A percentile compares a stretch with the other conserved stretches of the same genome.
Conservation (phyloP, 2,329 filamentous ascomycete species). For the Dissoconium aciculare region DNA sequence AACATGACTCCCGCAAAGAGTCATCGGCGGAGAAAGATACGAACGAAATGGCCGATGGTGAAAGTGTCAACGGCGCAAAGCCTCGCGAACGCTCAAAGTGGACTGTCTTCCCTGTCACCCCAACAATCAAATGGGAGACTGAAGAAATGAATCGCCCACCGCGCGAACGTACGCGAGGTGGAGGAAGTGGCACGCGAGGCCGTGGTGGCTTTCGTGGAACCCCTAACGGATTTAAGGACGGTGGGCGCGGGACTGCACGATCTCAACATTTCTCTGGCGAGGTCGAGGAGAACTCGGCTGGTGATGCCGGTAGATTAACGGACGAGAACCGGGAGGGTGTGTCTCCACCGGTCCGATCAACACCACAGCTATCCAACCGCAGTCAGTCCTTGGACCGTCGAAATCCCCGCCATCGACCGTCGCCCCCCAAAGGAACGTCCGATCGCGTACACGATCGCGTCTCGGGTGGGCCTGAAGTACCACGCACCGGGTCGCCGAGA, state of each 20-base stretch:
- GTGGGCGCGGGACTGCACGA: conserved; percentile 21
- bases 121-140: conserved; percentile 74
- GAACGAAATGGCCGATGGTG: conserved; percentile 48
- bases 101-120: conserved; percentile 69
- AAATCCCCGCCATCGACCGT: neutral
- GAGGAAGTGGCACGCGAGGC: conserved; percentile 35
- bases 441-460: neutral
- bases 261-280: conserved; percentile 9
- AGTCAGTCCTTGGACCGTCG: conserved; percentile 1
- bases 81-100: conserved; percentile 63
- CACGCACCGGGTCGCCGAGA: conserved; percentile 11
- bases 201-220: conserved; percentile 29
- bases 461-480: conserved; percentile 4
- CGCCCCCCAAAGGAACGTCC: neutral
- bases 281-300: conserved; percentile 1
- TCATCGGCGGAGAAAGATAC: conserved; percentile 46
- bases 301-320: conserved; percentile 6
- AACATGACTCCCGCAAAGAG: conserved; percentile 64
- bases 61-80: conserved; percentile 37
- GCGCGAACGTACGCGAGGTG: conserved; percentile 41
- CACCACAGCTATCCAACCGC: conserved; percentile 8
- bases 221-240: conserved; percentile 24
- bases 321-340: conserved; percentile 18
- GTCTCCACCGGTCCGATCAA: conserved; percentile 16
- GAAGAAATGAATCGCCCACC: conserved; percentile 25